A percentile compares a stretch with the other conserved stretches of the same genome.
Conservation (phyloP, 768 basidiomycete species). For the Trametes gibbosa region DNA sequence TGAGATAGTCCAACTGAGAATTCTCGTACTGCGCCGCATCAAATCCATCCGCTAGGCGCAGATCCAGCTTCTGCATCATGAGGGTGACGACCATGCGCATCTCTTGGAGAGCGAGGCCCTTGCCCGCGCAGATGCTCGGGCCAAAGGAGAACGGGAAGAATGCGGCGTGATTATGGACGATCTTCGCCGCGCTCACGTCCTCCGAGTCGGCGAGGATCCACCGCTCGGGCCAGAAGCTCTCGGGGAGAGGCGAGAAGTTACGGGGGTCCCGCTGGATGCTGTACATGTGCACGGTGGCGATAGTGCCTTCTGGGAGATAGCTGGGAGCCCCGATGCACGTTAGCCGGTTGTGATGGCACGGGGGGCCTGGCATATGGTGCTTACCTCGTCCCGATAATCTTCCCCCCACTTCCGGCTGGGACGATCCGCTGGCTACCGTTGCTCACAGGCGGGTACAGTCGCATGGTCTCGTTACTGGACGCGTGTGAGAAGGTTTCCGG, state of each 20-base stretch:
- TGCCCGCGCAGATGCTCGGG: slow-evolving; percentile 51
- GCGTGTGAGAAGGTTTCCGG: not conserved
- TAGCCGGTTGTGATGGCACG: not conserved
- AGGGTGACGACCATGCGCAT: slow-evolving; percentile 32
- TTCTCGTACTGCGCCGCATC: slow-evolving; percentile 8
- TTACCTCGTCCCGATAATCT: slow-evolving; percentile 35
- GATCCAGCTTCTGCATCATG: slow-evolving; percentile 27
- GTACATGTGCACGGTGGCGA: slow-evolving; percentile 36
- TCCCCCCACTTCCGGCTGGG: slow-evolving; percentile 30
- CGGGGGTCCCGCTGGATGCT: slow-evolving; percentile 42
- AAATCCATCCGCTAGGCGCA: slow-evolving; percentile 18
- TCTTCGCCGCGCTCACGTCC: not conserved
- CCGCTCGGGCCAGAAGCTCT: slow-evolving; percentile 42
- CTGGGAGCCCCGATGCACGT: slow-evolving; percentile 22
- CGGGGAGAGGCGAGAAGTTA: slow-evolving; percentile 44
- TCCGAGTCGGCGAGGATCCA: slow-evolving; percentile 34
- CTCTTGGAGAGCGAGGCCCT: slow-evolving; percentile 40
- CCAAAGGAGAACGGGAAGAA: slow-evolving; percentile 47
- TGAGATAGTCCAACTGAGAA: slow-evolving; percentile 9
- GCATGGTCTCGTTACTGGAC: slow-evolving; percentile 44
- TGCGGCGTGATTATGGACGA: slow-evolving; percentile 14
- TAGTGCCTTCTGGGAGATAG: slow-evolving; percentile 42
- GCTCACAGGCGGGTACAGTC: slow-evolving; percentile 43
- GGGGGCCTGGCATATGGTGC: not conserved
- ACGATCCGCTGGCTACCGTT: slow-evolving; percentile 42